These are phyloP conservation scores for Lipomyces japonicus DNA, from an alignment of 805 yeast genomes.

Conservation along the genomic window DNA sequence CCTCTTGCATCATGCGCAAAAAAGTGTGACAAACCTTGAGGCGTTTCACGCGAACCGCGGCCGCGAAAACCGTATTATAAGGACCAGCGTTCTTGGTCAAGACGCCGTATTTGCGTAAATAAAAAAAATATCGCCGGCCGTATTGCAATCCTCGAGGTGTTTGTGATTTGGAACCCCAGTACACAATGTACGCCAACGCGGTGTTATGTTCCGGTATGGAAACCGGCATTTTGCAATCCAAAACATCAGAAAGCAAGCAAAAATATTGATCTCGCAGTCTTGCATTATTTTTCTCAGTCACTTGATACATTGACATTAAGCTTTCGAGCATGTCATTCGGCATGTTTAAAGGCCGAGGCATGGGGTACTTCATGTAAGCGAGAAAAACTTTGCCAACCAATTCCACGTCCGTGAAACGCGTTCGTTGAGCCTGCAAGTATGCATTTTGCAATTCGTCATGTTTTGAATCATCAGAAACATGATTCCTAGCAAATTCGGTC, in stretches of 20 bases:
- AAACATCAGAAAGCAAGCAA: slow-evolving; percentile 31
- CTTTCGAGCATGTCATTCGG: slow-evolving; percentile 37
- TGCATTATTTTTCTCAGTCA: slow-evolving; percentile 1
- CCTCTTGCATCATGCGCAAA: slow-evolving; percentile 25
- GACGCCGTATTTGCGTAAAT: slow-evolving; percentile 18
- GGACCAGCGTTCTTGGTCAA: slow-evolving; percentile 27
- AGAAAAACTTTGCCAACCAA: slow-evolving; percentile 11
- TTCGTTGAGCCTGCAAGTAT: too few species aligned
- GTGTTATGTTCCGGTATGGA: slow-evolving; percentile 35
- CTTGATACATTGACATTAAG: slow-evolving; percentile 27
- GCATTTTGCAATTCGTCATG: too few species aligned
- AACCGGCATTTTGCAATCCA: slow-evolving; percentile 34
- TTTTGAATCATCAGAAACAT: too few species aligned
- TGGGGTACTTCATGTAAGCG: slow-evolving; percentile 36
- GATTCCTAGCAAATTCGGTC: too few species aligned
- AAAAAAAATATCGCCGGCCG: slow-evolving; percentile 12
- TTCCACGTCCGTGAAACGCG: too few species aligned
- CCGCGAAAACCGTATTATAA: slow-evolving; percentile 34
- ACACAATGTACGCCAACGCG: slow-evolving; percentile 27
- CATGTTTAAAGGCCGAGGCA: slow-evolving; percentile 37
- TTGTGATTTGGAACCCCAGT: neutral
- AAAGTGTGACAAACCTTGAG: slow-evolving; percentile 25
- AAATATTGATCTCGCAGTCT: slow-evolving; percentile 21
- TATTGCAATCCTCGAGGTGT: too few species aligned
- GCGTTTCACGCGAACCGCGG: slow-evolving; percentile 30